phyloP scores from a whole-genome alignment of 768 basidiomycete species.

The Leucosporidium scottii region DNA sequence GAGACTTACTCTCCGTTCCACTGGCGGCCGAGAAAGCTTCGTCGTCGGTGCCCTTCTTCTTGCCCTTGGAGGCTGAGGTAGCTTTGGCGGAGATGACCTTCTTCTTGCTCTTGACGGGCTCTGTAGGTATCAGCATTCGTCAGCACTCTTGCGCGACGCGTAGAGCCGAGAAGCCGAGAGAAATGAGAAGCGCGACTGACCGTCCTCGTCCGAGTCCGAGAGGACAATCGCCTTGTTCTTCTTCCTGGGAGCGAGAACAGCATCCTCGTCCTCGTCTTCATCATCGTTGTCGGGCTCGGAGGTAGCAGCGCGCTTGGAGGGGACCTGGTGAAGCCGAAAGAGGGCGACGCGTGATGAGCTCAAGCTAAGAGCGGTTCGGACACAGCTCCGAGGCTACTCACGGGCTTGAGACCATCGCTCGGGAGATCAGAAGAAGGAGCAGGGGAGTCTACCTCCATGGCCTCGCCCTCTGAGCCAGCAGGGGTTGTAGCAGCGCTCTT shows the following conservation, averaged over 20 bases:
- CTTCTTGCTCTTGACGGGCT: neutral
- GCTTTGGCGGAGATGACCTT: neutral
- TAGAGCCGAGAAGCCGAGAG: no score
- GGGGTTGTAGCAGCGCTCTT: neutral
- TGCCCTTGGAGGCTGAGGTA: slow-evolving; percentile 4
- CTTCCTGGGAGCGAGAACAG: neutral
- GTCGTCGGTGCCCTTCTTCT: slow-evolving; percentile 22
- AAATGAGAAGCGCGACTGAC: neutral
- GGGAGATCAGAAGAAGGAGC: no score
- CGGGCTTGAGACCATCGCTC: no score
- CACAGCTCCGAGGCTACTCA: no score
- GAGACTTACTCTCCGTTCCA: slow-evolving; percentile 16
- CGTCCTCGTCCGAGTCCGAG: neutral
- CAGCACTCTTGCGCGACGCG: neutral
- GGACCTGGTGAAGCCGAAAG: neutral
- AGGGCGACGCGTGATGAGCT: no score
- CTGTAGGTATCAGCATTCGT: neutral
- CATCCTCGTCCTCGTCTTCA: neutral
- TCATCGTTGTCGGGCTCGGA: neutral
- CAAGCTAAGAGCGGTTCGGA: no score
- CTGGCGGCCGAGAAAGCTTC: slow-evolving; percentile 4
- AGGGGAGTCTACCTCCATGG: slow-evolving; percentile 1
- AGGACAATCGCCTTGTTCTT: neutral
- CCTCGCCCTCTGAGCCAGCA: neutral
- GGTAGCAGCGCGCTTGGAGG: neutral